Base-by-base conservation (phyloP, 768 basidiomycete genomes). In the Pisolithus albus region DNA sequence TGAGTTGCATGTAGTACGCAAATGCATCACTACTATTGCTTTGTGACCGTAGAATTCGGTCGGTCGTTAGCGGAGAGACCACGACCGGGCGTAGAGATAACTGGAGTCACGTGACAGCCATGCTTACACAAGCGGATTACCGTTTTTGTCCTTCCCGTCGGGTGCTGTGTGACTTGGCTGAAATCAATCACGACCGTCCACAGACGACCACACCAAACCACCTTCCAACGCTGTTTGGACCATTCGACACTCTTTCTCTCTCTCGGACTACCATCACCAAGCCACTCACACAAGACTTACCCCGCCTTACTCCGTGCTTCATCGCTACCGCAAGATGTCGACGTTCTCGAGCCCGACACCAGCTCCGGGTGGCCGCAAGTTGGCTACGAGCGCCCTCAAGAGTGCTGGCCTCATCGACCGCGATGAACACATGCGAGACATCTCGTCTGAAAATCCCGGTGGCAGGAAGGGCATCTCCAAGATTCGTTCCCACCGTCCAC, bases 351-450 rank as follows among this genome's bases (percentile, higher is more conserved):
- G 76, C 54, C 72, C 82, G 40, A 75, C 84, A 8, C 75, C 82
- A 7, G 74, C 79, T 6, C 71, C 83, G 15, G 78, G 82, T 57
- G 71, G 77, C 47, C 78, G 82, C 57, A 63, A 76, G 26, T 68
- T 90, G 18, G 85, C 81, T 19, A 57, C 76, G 52, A 83, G 69
- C 52, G 82, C 85, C 28, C 72, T 89, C 23, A 81, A 83, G 52
- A 80, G 69, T 36, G 86, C 84, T 3, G 88, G 87, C 39, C 81
- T 89, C 62, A 83, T 88, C 55, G 86, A 88, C 75, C 73, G 79
- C 51, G 88, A 90, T 65, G 73, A 82, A 52, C 77, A 73, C 58
- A 89, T 90, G 88, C 79, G 81, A 55, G 87, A 90, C 61, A 70
- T 73, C 41, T 73, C 78, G 8, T 80, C 82, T 16, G 65, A 69